phyloP scores from a whole-genome alignment of 2,329 filamentous ascomycete genomes.

The Aspergillus tanneri region DNA sequence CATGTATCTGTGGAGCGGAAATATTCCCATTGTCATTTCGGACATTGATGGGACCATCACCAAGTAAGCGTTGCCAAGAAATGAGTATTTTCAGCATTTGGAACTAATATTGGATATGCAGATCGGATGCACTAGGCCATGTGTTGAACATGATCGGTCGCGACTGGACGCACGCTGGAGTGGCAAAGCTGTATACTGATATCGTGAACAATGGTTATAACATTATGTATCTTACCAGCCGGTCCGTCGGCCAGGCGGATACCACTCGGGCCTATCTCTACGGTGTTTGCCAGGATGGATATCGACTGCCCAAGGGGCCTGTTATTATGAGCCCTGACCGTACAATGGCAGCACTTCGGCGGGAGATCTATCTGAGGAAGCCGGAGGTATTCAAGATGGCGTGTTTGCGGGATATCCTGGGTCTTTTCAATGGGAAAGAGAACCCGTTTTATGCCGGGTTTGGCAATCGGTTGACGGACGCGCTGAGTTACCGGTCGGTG shows the following conservation, averaged over 20 bases:
- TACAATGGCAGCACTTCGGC: constrained; percentile 86
- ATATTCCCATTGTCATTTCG: constrained; percentile 92
- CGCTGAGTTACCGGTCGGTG: constrained; percentile 91
- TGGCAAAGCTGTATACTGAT: constrained; percentile 95
- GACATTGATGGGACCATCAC: constrained; percentile 99
- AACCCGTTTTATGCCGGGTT: constrained; percentile 96
- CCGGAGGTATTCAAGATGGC: constrained; percentile 99
- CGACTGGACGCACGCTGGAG: constrained; percentile 96
- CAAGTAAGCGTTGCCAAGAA: constrained; percentile 56
- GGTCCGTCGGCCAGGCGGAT: constrained; percentile 91
- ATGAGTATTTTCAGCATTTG: not conserved
- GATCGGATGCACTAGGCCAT: constrained; percentile 86
- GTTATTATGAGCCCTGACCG: constrained; percentile 94
- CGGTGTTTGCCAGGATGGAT: constrained; percentile 84
- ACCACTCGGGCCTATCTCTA: constrained; percentile 85
- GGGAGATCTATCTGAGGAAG: constrained; percentile 92
- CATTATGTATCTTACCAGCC: constrained; percentile 94
- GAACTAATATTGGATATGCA: constrained; percentile 26
- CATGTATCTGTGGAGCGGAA: constrained; percentile 92
- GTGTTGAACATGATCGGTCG: constrained; percentile 94
- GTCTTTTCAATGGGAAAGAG: constrained; percentile 72
- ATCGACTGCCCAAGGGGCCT: constrained; percentile 80
- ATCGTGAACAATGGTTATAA: constrained; percentile 96
- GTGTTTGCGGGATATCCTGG: constrained; percentile 88
- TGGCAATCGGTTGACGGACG: constrained; percentile 93